Evolutionary conservation across 2,329 filamentous ascomycete genomes (phyloP).

Genomic region (Diplodia mutila): DNA sequence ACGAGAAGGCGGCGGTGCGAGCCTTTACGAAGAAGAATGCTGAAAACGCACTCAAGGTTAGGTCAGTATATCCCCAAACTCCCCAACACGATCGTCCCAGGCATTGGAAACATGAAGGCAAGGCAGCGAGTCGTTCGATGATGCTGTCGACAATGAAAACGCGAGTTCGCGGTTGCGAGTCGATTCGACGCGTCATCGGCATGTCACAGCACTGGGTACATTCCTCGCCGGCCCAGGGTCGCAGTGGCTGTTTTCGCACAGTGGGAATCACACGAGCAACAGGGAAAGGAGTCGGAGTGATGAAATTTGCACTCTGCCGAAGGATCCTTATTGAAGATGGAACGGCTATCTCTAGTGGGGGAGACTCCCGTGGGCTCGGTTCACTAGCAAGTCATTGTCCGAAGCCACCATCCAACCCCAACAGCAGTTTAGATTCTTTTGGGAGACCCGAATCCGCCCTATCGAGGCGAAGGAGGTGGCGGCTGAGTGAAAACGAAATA

Average conservation of each 20-base stretch:
- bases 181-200: slow-evolving; percentile 5
- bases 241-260: background rate
- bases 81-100: slow-evolving; percentile 2
- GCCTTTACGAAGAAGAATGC: slow-evolving; percentile 71
- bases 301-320: slow-evolving; percentile 15
- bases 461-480: background rate
- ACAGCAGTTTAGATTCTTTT: background rate
- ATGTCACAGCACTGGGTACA: background rate
- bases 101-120: background rate
- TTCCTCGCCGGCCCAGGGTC: background rate
- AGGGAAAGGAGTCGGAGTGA: background rate
- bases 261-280: background rate
- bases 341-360: slow-evolving; percentile 20
- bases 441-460: background rate
- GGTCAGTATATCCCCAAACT: slow-evolving; percentile 54
- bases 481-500: background rate
- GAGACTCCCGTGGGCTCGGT: slow-evolving; percentile 20
- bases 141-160: background rate
- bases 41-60: slow-evolving; percentile 83
- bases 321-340: slow-evolving; percentile 6
- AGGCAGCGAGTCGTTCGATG: background rate
- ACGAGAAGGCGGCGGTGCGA: slow-evolving; percentile 64
- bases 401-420: slow-evolving; percentile 14
- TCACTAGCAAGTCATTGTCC: slow-evolving; percentile 23
- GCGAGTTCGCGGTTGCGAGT: background rate